Evolutionary conservation across 371 early-diverging fungal genomes (phyloP), one percentile per base, ranked within the genome.

Genomic region (Sporodiniella umbellata): DNA sequence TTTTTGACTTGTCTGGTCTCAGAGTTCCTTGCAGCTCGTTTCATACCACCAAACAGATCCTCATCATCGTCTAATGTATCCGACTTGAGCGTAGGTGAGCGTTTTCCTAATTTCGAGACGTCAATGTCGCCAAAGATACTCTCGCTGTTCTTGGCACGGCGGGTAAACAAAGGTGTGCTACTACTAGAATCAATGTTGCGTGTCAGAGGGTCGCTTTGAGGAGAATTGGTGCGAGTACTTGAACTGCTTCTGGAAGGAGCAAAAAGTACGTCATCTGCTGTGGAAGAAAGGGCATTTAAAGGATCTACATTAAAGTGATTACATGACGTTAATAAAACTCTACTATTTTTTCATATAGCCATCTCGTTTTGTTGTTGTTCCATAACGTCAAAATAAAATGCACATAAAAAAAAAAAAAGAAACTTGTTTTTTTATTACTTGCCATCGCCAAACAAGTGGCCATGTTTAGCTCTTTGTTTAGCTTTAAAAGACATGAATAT

Each of bases 81-180:
- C 14, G 50, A 18, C 19, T 31, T 53, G 17, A 52, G 26, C 11
- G 52, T 33, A 8, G 54, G 23, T 28, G 54, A 42, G 11, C 58
- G 53, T 12, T 35, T 58, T 3, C 65, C 56, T 10, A 75, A 42
- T 48, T 75, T 75, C 19, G 60, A 54, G 4, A 75, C 75, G 53
- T 75, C 75, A 33, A 75, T 62, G 43, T 71, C 69, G 0, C 75
- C 75, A 61, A 75, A 75, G 23, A 75, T 68, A 43, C 75, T 63
- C 7, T 53, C 42, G 19, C n/a, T n/a, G n/a, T 26, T 49, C 14
- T 26, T 45, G 42, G 50, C 22, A n/a, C 50, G 51, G 21, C 54
- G 51, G 26, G 46, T 38, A 17, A 40, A 42, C 22, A 60, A 11
- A 6, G 61, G 58, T 33, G 59, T 51, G 12, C 52, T 60, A 12